Base-by-base conservation (phyloP, 2,329 filamentous ascomycete genomes). In the Westerdykella ornata region DNA sequence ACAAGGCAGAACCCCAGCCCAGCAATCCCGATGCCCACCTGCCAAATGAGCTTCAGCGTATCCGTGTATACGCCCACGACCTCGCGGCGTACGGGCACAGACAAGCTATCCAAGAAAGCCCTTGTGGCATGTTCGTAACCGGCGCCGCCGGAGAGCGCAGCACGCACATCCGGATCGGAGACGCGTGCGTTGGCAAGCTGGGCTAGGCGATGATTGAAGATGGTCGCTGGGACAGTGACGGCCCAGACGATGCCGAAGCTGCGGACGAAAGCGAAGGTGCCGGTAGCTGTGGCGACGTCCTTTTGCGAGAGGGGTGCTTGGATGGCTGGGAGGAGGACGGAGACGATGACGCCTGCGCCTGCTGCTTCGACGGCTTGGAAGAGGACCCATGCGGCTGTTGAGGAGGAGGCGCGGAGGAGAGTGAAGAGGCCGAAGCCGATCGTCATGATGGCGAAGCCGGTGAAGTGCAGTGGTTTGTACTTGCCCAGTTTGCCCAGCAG, bases 21-120 rank as follows among this genome's bases (percentile, higher is more conserved):
- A 2, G 48, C 40, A 31, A 68, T 56, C 1, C 45, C 55, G n/a
- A 65, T 47, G 6, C 46, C 50, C 6, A 62, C 51, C 3, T 57
- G 41, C 60, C 65, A 69, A 4, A 65, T 50, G 15, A 41, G 43
- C 22, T 46, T 52, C 17, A 68, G 44, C 1, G 55, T 49, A n/a
- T 51, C 37, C 1, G 46, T 43, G 40, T 63, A 68, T 1, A 67
- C 54, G 1, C 38, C 32, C 2, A 58, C 41, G 5, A 68, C 54
- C 35, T 67, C 45, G 2, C 41, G 15, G 9, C 14, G 5, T 9
- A 19, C 17, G 17, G n/a, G 16, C 2, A 22, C 14, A 1, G 11
- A n/a, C 5, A 47, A 37, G 5, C 28, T 22, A 7, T 16, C 15
- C 16, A 41, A 12, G 19, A 36, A 19, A 15, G 37, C 29, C 15